A percentile compares a stretch with the other conserved stretches of the same genome.
Conservation (phyloP, 2,329 filamentous ascomycete genomes). For the Sclerotinia nivalis region DNA sequence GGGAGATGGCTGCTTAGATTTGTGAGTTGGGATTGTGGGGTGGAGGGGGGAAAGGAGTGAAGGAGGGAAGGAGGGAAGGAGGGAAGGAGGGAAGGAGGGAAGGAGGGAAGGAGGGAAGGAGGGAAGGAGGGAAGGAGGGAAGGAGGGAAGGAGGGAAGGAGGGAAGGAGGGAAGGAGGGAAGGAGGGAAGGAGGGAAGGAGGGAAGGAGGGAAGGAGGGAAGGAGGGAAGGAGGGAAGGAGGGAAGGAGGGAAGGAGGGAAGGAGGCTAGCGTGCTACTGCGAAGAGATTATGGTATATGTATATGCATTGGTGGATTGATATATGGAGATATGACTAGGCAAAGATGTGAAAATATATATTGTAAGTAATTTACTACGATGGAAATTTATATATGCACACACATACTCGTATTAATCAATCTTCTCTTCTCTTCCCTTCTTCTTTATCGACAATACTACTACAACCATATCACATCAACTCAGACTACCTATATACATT, state of each 20-base stretch:
- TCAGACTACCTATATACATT: neutral
- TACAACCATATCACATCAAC: neutral
- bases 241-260: neutral
- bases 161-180: no score
- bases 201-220: no score
- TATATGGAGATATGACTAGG: no score
- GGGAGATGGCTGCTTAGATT: slow-evolving; percentile 34
- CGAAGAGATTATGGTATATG: neutral
- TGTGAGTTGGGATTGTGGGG: neutral
- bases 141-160: no score
- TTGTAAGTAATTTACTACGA: neutral
- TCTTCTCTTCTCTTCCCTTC: neutral
- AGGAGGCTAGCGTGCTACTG: neutral
- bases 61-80: no score
- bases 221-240: no score
- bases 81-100: no score
- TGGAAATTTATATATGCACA: neutral
- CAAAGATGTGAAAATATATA: neutral
- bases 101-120: no score
- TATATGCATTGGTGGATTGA: neutral
- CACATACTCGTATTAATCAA: no score
- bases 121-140: no score
- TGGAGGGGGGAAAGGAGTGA: neutral
- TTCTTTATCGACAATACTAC: no score
- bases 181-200: no score